These are phyloP conservation scores for Auricularia sp. DNA, from an alignment of 768 basidiomycete genomes.

Conservation along the genomic window DNA sequence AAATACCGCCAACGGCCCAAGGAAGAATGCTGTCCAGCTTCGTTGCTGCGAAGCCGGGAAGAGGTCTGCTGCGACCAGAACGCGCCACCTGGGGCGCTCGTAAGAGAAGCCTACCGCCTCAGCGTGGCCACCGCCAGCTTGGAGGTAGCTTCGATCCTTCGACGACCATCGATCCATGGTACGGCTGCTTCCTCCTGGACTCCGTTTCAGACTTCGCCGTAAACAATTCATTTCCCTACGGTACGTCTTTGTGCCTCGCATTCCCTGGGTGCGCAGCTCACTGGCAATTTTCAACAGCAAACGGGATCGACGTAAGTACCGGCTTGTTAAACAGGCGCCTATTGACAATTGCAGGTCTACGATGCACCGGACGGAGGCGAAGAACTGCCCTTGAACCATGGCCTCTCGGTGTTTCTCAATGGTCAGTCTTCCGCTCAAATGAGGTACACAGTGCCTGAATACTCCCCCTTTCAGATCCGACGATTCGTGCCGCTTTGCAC, in stretches of 20 bases:
- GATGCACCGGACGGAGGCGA: not conserved
- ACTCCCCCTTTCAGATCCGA: not conserved
- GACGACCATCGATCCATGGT: not conserved
- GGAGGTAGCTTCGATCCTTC: no score
- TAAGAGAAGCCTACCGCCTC: not conserved
- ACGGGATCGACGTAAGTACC: no score
- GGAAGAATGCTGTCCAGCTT: not conserved
- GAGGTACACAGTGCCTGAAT: not conserved
- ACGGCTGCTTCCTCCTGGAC: not conserved
- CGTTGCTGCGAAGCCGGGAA: not conserved
- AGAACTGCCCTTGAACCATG: not conserved
- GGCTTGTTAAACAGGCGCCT: no score
- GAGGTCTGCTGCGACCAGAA: not conserved
- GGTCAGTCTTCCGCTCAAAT: not conserved
- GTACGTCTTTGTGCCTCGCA: not conserved
- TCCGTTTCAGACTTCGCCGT: not conserved
- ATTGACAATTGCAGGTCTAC: not conserved
- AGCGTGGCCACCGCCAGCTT: no score
- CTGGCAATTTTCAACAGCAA: no score
- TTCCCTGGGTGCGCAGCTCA: not conserved
- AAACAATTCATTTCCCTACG: not conserved
- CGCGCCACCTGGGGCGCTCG: not conserved
- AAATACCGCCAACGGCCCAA: conserved; percentile 1
- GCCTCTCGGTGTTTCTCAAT: not conserved
- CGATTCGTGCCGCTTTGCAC: not conserved